A percentile compares a stretch with the other conserved stretches of the same genome.
phyloP scores from a whole-genome alignment of 768 basidiomycete genomes.

The Termitomyces sp. region DNA sequence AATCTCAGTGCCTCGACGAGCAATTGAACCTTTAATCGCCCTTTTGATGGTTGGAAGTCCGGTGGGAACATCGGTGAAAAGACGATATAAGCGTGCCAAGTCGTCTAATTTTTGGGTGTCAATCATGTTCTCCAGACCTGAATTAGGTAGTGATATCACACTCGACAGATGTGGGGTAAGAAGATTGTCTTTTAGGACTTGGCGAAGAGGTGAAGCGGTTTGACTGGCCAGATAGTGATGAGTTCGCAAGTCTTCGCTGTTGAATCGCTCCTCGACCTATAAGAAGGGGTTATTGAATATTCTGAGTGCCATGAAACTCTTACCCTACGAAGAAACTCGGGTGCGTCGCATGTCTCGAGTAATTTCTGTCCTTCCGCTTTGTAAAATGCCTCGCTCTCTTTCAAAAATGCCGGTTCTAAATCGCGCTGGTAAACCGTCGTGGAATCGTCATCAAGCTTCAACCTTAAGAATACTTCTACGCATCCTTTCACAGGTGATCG shows the following conservation, averaged over 20 bases:
- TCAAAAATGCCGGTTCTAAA: conserved; percentile 79
- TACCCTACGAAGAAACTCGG: conserved; percentile 80
- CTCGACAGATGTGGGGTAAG: conserved; percentile 73
- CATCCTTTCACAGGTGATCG: conserved; percentile 89
- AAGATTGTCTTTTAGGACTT: conserved; percentile 75
- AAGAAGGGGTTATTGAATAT: conserved; percentile 12
- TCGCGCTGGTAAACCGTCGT: conserved; percentile 76
- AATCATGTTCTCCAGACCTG: conserved; percentile 86
- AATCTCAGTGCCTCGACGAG: conserved; percentile 72
- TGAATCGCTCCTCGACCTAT: conserved; percentile 78
- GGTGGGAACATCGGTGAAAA: conserved; percentile 64
- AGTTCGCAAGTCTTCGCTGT: conserved; percentile 79
- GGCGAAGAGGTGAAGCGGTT: conserved; percentile 64
- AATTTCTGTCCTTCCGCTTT: conserved; percentile 66
- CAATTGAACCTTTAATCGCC: conserved; percentile 69
- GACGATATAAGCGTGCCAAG: conserved; percentile 71
- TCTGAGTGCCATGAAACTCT: conserved; percentile 23
- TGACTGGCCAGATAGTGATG: conserved; percentile 82
- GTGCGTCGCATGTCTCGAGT: conserved; percentile 71
- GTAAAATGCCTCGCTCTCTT: conserved; percentile 80
- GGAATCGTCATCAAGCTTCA: conserved; percentile 48
- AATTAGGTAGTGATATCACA: conserved; percentile 75
- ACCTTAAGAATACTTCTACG: conserved; percentile 77
- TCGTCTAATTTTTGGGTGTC: conserved; percentile 76
- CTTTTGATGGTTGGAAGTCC: conserved; percentile 66